These are phyloP conservation scores for Fusarium citri DNA, from an alignment of 2,329 filamentous ascomycete genomes.

Conservation along the genomic window DNA sequence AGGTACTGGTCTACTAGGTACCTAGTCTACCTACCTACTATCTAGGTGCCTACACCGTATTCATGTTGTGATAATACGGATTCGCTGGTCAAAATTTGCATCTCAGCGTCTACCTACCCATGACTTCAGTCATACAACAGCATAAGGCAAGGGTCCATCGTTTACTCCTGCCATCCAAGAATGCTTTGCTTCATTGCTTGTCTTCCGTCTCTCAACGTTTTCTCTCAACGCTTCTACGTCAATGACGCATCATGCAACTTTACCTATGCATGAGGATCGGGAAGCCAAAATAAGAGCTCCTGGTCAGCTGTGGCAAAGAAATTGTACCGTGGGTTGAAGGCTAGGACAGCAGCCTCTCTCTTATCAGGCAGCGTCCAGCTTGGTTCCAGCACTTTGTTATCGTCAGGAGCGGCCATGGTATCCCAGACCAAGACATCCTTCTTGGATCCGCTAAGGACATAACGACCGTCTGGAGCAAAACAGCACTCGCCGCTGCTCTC, in stretches of 20 bases:
- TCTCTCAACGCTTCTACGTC: neutral
- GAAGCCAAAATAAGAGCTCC: slow-evolving; percentile 83
- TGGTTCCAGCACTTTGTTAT: slow-evolving; percentile 72
- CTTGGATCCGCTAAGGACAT: slow-evolving; percentile 82
- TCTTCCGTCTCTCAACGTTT: neutral
- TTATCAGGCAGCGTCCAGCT: slow-evolving; percentile 73
- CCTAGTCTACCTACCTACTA: no score
- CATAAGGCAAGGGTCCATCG: slow-evolving; percentile 29
- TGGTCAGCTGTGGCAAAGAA: slow-evolving; percentile 91
- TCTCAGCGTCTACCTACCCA: neutral
- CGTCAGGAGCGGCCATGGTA: slow-evolving; percentile 66
- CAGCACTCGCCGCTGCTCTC: slow-evolving; percentile 82
- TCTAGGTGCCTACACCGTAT: neutral
- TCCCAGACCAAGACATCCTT: slow-evolving; percentile 90
- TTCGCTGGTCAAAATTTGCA: neutral
- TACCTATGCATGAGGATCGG: slow-evolving; percentile 69
- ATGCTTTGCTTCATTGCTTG: neutral
- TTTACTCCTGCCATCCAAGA: slow-evolving; percentile 3
- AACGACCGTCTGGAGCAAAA: slow-evolving; percentile 90
- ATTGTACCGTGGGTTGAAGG: slow-evolving; percentile 92
- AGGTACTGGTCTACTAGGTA: no score
- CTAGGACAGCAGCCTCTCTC: slow-evolving; percentile 78
- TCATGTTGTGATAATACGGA: neutral
- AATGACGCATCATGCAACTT: neutral
- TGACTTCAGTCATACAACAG: neutral